Conservation (phyloP, 805 yeast species). For the Nakazawaea pomicola region DNA sequence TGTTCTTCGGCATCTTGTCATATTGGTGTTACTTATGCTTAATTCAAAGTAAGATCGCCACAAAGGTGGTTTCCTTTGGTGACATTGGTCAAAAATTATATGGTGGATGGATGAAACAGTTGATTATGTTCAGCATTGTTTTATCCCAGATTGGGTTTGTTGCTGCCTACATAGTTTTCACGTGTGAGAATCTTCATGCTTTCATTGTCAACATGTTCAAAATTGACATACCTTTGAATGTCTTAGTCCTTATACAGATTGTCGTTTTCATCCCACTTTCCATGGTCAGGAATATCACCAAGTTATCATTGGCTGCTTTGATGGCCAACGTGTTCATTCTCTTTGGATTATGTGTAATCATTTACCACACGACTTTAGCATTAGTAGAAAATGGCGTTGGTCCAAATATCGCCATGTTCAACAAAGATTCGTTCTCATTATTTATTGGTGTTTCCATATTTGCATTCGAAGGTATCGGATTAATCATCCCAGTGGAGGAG, state of each 20-base stretch:
- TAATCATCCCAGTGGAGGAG: conserved; percentile 77
- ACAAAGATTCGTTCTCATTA: conserved; percentile 55
- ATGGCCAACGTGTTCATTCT: conserved; percentile 68
- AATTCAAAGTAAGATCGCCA: conserved; percentile 50
- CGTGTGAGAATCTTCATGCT: conserved; percentile 66
- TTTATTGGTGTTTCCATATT: conserved; percentile 82
- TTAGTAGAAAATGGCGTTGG: conserved; percentile 42
- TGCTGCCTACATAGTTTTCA: conserved; percentile 76
- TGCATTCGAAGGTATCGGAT: conserved; percentile 85
- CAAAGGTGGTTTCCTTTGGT: conserved; percentile 71
- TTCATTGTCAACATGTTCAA: conserved; percentile 50
- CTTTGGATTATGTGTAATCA: conserved; percentile 58
- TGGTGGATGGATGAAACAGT: conserved; percentile 59
- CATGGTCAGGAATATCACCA: conserved; percentile 71
- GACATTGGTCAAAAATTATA: conserved; percentile 64
- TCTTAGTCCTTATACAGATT: conserved; percentile 51
- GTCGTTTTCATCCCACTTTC: conserved; percentile 62
- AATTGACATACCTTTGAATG: conserved; percentile 32
- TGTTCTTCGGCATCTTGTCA: conserved; percentile 63
- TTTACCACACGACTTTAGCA: conserved; percentile 48
- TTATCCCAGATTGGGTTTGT: conserved; percentile 76
- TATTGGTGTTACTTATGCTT: conserved; percentile 74
- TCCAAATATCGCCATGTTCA: conserved; percentile 47
- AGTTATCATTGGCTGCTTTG: conserved; percentile 65
- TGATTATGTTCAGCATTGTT: conserved; percentile 60